Base-by-base conservation (phyloP, 257 asterid species). In the Paulownia fortunei region DNA sequence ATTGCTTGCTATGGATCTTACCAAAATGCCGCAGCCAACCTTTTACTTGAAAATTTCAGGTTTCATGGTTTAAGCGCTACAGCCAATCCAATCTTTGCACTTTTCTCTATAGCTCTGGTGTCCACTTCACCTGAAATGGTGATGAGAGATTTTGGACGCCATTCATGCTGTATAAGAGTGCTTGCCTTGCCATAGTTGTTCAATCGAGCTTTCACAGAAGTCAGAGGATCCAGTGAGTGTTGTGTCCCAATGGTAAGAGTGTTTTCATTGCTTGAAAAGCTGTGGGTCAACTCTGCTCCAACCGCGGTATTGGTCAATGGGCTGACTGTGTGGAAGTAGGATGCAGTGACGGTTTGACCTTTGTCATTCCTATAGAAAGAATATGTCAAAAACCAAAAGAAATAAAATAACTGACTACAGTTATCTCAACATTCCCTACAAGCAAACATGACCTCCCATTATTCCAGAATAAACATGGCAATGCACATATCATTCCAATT, bases 121-220 rank as follows among this genome's bases (percentile, higher is more conserved):
- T 96, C 98, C 65, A 96, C 98, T 84, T 96, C 99, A 42, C 99
- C 98, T 0, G 99, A 90, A 46, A 96, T 89, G 63, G 98, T 96
- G 87, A 96, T 62, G 78, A 93, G 87, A 39, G 99, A 96, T 80
- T 78, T 93, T 7, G 99, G 98, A 67, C 94, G 92, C 94, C 94
- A 96, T 58, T 87, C 92, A 9, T 96, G 99, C 85, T 93, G 99
- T 78, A 96, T 80, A 24, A 96, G 97, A 73, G 99, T 97, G 54
- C 95, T 86, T 8, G 91, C 97, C 83, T 85, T 93, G 61, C 99
- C 99, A 41, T 79, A 84, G 89, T 82, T 96, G 90, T 96, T 83
- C 78, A 91, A 86, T 18, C 94, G 93, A 74, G 96, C 97, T 88
- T 96, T 96, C 82, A 96, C 91, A 0, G 84, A 76, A 74, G 99